Base-by-base conservation (phyloP, 768 basidiomycete genomes). In the Clitopilus passeckerianus region DNA sequence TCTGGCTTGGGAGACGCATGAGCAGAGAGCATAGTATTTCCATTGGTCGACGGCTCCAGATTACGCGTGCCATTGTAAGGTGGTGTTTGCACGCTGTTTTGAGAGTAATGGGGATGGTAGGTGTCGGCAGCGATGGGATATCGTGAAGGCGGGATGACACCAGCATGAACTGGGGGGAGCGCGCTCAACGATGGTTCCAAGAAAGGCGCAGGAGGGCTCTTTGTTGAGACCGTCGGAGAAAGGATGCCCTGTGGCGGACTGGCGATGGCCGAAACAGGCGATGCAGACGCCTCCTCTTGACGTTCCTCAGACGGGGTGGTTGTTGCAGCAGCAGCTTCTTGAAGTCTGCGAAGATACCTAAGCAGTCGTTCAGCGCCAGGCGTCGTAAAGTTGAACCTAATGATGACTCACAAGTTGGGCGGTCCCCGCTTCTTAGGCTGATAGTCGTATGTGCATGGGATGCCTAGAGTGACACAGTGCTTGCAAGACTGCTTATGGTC, bases 361-460 rank as follows among this genome's bases (percentile, higher is more conserved):
- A 24, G 43, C 52, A 34, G 56, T 37, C 53, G 22, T 54, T 66
- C 60, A 62, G 59, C n/a, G 34, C 34, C 44, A 56, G 7, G 9
- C 41, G 53, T 27, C 24, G 55, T 27, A 57, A 50, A 20, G 56
- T 35, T 14, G 55, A 59, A 50, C 44, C 57, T 54, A 10, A 2
- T 10, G 46, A 23, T 50, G 53, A 67, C 86, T 72, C 72, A 95
- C 90, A 94, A 78, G 72, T 95, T 95, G 1, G 93, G 94, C 2
- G 94, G 94, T 0, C 94, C 94, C 58, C 94, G 79, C 73, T 95
- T 95, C 79, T 94, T 94, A 18, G 94, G 94, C 69, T 91, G 90
- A 70, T 95, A 95, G 68, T 93, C 90, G 65, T 95, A 96, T 0
- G 90, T 93, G 71, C 94, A 95, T 5, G 86, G 82, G 54, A 94